Evolutionary conservation across 73 alveolate species (phyloP).

Genomic region (Paramecium caudatum): DNA sequence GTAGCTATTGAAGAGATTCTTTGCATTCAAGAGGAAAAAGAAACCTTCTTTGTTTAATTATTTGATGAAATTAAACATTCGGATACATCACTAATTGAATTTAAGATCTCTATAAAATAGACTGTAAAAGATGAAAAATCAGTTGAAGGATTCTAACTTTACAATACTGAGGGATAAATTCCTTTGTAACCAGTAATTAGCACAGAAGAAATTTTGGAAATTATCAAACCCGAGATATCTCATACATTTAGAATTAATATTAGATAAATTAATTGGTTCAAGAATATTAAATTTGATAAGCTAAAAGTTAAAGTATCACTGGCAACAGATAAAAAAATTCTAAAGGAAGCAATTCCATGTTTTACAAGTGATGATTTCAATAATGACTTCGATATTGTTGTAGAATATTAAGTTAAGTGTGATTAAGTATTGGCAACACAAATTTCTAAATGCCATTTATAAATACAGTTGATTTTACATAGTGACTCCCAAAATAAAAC

Average conservation of each 20-base stretch:
- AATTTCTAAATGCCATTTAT: conserved; percentile 28
- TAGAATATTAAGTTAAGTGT: conserved; percentile 58
- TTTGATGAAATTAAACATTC: background rate
- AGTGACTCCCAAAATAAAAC: background rate
- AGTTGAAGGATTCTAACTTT: background rate
- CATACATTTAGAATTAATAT: conserved; percentile 51
- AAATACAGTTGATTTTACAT: background rate
- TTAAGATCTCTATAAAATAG: background rate
- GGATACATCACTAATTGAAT: conserved; percentile 17
- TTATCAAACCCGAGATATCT: conserved; percentile 29
- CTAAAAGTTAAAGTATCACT: conserved; percentile 21
- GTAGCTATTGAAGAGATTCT: conserved; percentile 54
- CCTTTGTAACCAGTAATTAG: background rate
- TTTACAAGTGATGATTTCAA: conserved; percentile 59
- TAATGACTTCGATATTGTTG: conserved; percentile 3
- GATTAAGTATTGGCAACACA: conserved; percentile 50
- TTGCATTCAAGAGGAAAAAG: background rate
- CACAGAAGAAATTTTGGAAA: background rate
- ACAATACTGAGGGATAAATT: conserved; percentile 3
- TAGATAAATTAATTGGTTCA: conserved; percentile 23
- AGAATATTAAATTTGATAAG: background rate
- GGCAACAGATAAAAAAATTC: conserved; percentile 35
- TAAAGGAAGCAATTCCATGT: conserved; percentile 62
- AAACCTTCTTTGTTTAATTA: conserved; percentile 22
- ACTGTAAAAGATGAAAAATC: conserved; percentile 18